Conservation (phyloP, 306 rosid species). For the Macrotyloma uniflorum region DNA sequence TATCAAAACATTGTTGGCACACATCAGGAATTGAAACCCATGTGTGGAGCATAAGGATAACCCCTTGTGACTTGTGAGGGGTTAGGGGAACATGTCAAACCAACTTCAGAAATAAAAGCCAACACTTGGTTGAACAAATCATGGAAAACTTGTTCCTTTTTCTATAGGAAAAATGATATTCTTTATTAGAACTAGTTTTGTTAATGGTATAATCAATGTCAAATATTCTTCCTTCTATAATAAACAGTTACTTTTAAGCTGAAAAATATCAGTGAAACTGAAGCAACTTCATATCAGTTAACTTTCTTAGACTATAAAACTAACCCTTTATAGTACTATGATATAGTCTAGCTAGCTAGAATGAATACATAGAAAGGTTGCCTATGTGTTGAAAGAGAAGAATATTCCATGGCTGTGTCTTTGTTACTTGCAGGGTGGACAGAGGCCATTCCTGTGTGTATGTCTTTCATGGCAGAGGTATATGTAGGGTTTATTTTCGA, state of each 20-base stretch:
- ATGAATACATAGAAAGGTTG: not conserved
- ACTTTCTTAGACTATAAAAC: too few relatives aligned
- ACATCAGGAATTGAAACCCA: slow-evolving; percentile 39
- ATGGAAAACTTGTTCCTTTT: slow-evolving; percentile 16
- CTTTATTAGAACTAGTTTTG: too few relatives aligned
- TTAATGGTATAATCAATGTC: too few relatives aligned
- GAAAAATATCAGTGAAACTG: too few relatives aligned
- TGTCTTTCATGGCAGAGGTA: slow-evolving; percentile 15
- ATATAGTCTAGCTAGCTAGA: not conserved
- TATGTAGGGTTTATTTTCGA: slow-evolving; percentile 35
- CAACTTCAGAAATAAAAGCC: slow-evolving; percentile 37
- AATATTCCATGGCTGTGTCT: slow-evolving; percentile 40
- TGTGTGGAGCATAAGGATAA: slow-evolving; percentile 43
- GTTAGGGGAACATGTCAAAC: slow-evolving; percentile 53
- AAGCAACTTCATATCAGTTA: too few relatives aligned
- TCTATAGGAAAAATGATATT: too few relatives aligned
- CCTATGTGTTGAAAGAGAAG: slow-evolving; percentile 9
- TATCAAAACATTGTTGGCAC: slow-evolving; percentile 32
- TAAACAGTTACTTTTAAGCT: too few relatives aligned
- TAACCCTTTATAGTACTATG: not conserved
- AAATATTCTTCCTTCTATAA: too few relatives aligned
- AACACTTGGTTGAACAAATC: slow-evolving; percentile 36
- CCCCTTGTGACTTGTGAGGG: slow-evolving; percentile 44
- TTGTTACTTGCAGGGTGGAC: slow-evolving; percentile 56
- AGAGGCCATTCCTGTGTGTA: slow-evolving; percentile 42